Conservation (phyloP, 2,329 filamentous ascomycete genomes). For the Beauveria asiatica region DNA sequence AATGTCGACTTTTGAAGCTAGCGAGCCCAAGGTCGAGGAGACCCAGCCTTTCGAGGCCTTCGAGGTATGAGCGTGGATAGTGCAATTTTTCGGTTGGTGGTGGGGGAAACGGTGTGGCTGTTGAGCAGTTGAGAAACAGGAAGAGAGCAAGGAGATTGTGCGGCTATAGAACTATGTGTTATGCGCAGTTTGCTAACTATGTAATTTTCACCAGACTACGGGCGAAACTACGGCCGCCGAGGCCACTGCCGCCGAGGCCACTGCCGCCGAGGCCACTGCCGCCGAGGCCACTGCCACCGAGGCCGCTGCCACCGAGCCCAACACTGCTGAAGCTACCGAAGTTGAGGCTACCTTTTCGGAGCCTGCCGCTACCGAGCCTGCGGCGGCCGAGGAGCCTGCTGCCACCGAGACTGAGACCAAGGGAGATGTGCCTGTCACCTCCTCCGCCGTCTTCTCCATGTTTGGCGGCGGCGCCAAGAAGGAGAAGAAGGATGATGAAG, state of each 20-base stretch:
- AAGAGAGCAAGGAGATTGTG: neutral
- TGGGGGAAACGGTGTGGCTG: neutral
- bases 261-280: neutral
- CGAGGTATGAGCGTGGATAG: conserved; percentile 18
- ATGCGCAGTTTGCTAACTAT: neutral
- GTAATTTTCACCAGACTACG: neutral
- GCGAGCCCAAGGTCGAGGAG: conserved; percentile 48
- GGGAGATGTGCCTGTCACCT: conserved; percentile 38
- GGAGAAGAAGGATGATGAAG: conserved; percentile 83
- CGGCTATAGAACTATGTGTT: neutral
- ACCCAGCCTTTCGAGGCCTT: conserved; percentile 27
- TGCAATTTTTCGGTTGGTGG: neutral
- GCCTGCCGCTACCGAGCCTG: neutral
- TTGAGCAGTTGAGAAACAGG: neutral
- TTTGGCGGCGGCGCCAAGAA: conserved; percentile 97
- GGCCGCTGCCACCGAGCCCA: neutral
- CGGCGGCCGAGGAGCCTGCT: neutral
- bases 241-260: neutral
- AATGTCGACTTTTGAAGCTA: conserved; percentile 42
- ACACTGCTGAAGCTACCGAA: conserved; percentile 11
- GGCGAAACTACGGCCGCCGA: conserved; percentile 8
- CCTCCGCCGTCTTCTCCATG: conserved; percentile 85
- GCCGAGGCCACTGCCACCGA: neutral
- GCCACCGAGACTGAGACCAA: conserved; percentile 16
- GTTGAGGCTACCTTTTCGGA: conserved; percentile 13